Conservation (phyloP, 805 yeast species). For the Maudiozyma saulgeensis region DNA sequence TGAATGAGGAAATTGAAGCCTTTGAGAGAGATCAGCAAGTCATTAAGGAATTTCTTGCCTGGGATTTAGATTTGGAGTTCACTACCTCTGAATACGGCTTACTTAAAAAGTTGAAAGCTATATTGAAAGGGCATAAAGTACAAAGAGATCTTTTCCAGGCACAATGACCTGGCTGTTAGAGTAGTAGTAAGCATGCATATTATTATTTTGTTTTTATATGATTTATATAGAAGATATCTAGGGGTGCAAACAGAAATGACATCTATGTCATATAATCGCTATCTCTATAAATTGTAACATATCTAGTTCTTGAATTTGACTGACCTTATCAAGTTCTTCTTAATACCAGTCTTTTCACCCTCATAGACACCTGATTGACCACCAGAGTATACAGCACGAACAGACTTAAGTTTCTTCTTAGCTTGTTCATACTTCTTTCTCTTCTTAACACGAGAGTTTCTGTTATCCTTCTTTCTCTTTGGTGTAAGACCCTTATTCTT, state of each 20-base stretch:
- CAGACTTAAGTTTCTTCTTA: constrained; percentile 82
- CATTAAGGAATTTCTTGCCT: constrained; percentile 19
- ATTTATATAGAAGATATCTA: not conserved
- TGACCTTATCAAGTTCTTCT: constrained; percentile 83
- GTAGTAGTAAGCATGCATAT: not conserved
- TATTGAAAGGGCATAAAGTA: not conserved
- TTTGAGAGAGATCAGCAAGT: constrained; percentile 13
- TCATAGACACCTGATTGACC: constrained; percentile 68
- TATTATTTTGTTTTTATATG: not conserved
- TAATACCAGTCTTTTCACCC: constrained; percentile 96
- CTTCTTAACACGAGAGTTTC: constrained; percentile 97
- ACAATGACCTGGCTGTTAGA: too few species aligned
- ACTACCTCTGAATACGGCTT: constrained; percentile 2
- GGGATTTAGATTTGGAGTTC: constrained; percentile 24
- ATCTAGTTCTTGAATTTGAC: constrained; percentile 46
- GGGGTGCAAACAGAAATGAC: not conserved
- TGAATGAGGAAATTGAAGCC: constrained; percentile 11
- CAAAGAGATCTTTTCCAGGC: not conserved
- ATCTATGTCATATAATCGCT: not conserved
- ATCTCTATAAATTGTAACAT: not conserved
- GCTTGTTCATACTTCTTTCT: constrained; percentile 94
- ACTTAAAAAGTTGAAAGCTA: constrained; percentile 5
- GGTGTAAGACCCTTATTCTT: constrained; percentile 96
- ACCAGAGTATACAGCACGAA: constrained; percentile 76
- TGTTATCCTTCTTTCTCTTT: constrained; percentile 82